Evolutionary conservation across 768 basidiomycete species (phyloP).

Genomic region (Lactifluus rugatus): DNA sequence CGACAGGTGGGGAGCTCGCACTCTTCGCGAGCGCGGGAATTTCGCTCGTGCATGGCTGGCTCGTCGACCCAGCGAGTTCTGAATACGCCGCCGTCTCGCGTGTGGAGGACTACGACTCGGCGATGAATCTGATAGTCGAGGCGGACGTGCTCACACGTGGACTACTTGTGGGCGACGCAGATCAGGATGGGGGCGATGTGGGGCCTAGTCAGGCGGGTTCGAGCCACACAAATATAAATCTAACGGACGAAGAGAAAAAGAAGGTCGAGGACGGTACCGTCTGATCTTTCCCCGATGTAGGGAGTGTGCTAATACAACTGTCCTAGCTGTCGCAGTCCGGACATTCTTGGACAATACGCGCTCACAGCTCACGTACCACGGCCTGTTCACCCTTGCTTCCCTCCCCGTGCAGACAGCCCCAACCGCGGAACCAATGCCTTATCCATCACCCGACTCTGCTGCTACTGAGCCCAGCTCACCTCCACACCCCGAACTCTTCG

Average conservation of each 20-base stretch:
- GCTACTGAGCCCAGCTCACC: constrained; percentile 29
- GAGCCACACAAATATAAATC: constrained; percentile 10
- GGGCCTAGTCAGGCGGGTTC: constrained; percentile 11
- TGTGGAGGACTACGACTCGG: constrained; percentile 61
- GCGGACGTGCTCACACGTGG: constrained; percentile 69
- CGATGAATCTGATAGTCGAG: constrained; percentile 65
- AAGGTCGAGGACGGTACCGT: constrained; percentile 55
- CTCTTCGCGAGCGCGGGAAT: constrained; percentile 80
- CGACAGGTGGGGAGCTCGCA: constrained; percentile 65
- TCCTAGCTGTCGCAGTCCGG: constrained; percentile 54
- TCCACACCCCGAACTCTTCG: constrained; percentile 40
- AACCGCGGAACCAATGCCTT: neutral
- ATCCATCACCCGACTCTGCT: constrained; percentile 17
- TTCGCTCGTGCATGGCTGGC: constrained; percentile 81
- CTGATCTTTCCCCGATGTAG: too few species aligned
- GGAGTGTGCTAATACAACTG: neutral
- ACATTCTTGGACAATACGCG: constrained; percentile 59
- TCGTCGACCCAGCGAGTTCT: constrained; percentile 56
- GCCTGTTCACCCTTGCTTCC: constrained; percentile 65
- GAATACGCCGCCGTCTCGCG: constrained; percentile 47
- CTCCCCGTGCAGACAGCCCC: neutral
- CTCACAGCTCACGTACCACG: constrained; percentile 83
- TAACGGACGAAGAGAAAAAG: constrained; percentile 42
- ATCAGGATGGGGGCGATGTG: neutral
- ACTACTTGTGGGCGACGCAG: constrained; percentile 37